Conservation (phyloP, 1,284 basidiomycete species). For the Taiwanofungus camphoratus region DNA sequence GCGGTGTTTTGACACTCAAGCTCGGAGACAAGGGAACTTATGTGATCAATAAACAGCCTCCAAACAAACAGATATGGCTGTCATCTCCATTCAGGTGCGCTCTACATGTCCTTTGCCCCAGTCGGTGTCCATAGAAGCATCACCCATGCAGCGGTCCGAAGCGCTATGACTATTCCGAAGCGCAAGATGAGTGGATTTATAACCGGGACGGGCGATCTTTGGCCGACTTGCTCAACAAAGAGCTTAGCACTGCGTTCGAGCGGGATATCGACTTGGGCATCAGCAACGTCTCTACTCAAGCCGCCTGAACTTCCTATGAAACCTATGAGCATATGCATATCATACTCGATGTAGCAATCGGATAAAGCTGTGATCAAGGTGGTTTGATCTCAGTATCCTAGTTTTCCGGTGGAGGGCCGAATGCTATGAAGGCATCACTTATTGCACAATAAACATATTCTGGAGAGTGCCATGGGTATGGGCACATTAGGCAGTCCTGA, state of each 20-base stretch:
- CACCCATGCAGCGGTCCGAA: constrained; percentile 70
- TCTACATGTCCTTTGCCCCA: not conserved
- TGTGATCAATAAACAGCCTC: constrained; percentile 99
- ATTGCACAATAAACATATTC: no score
- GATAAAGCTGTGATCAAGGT: no score
- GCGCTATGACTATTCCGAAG: constrained; percentile 73
- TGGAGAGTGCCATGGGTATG: no score
- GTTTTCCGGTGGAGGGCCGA: no score
- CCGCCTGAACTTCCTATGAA: no score
- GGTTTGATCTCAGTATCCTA: no score
- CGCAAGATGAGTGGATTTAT: constrained; percentile 71
- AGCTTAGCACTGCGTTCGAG: constrained; percentile 42
- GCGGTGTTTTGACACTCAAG: constrained; percentile 86
- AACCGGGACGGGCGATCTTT: constrained; percentile 61
- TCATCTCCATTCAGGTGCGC: constrained; percentile 67
- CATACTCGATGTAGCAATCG: no score
- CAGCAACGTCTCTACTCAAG: constrained; percentile 11
- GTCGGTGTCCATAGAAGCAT: not conserved
- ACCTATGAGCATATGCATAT: no score
- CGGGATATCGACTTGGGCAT: constrained; percentile 24
- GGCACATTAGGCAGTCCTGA: no score
- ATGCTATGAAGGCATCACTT: no score
- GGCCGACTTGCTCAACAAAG: constrained; percentile 61
- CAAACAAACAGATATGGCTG: constrained; percentile 98
- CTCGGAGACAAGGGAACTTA: constrained; percentile 89